phyloP scores from a whole-genome alignment of 257 asterid species.

The Marsdenia floribunda region DNA sequence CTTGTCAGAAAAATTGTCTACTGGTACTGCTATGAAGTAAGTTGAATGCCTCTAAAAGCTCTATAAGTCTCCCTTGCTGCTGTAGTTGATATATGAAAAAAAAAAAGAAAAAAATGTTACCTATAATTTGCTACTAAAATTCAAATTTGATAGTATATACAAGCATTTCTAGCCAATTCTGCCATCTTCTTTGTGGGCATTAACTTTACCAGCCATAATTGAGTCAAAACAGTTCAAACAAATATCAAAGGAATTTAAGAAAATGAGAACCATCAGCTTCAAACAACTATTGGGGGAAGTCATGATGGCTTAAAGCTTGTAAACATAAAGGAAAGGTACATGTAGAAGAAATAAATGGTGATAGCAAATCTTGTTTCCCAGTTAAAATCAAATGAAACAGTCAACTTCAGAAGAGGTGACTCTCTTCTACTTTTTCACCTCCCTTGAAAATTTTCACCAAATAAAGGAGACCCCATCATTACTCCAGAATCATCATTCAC shows the following conservation, averaged over 20 bases:
- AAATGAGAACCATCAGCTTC: not conserved
- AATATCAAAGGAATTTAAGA: not conserved
- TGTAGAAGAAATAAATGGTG: not conserved
- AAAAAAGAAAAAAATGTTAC: no score
- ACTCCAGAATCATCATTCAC: slow-evolving; percentile 73
- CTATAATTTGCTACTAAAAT: no score
- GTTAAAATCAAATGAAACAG: not conserved
- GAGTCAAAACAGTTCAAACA: not conserved
- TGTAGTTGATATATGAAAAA: no score
- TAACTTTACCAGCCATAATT: not conserved
- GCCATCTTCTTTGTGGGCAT: not conserved
- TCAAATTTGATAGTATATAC: not conserved
- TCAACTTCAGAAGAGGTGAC: not conserved
- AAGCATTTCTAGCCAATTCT: not conserved
- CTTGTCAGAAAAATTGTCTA: no score
- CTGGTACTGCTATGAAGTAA: no score
- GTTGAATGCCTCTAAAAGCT: no score
- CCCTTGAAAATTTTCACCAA: slow-evolving; percentile 60
- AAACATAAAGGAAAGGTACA: not conserved
- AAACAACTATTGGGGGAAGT: not conserved
- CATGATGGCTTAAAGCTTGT: not conserved
- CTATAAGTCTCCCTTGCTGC: no score
- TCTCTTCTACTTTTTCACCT: slow-evolving; percentile 27
- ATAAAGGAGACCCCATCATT: slow-evolving; percentile 62
- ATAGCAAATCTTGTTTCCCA: not conserved